Conservation (phyloP, 768 basidiomycete genomes). For the Lentinula sp. region DNA sequence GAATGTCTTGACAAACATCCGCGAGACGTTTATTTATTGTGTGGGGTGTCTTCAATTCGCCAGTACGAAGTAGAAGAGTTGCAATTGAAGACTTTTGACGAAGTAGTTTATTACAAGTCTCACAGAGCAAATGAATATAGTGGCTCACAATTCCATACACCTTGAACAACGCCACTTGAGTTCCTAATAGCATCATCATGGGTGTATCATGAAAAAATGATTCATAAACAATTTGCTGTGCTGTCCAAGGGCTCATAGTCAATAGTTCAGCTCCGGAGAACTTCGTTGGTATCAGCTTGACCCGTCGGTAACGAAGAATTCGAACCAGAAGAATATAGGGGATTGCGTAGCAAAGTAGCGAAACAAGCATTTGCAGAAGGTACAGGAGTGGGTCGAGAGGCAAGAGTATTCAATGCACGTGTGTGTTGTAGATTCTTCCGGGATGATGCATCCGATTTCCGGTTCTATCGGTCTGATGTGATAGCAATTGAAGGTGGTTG, state of each 20-base stretch:
- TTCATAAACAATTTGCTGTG: not conserved
- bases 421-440: too few relatives aligned
- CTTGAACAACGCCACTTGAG: not conserved
- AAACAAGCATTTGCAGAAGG: too few relatives aligned
- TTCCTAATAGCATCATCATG: not conserved
- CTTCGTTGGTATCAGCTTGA: not conserved
- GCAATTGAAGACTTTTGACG: not conserved
- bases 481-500: too few relatives aligned
- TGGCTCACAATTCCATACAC: not conserved
- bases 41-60: not conserved
- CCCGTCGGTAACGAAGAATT: not conserved
- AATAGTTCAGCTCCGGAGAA: not conserved
- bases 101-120: not conserved
- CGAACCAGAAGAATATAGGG: not conserved
- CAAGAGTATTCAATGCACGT: too few relatives aligned
- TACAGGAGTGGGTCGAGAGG: too few relatives aligned
- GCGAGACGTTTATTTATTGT: not conserved
- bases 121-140: not conserved
- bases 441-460: too few relatives aligned
- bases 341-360: too few relatives aligned
- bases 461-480: too few relatives aligned
- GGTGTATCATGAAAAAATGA: not conserved
- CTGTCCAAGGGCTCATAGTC: not conserved
- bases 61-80: not conserved
- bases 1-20: not conserved